Evolutionary conservation across 768 basidiomycete genomes (phyloP).

Genomic region (Trametopsis cervina): DNA sequence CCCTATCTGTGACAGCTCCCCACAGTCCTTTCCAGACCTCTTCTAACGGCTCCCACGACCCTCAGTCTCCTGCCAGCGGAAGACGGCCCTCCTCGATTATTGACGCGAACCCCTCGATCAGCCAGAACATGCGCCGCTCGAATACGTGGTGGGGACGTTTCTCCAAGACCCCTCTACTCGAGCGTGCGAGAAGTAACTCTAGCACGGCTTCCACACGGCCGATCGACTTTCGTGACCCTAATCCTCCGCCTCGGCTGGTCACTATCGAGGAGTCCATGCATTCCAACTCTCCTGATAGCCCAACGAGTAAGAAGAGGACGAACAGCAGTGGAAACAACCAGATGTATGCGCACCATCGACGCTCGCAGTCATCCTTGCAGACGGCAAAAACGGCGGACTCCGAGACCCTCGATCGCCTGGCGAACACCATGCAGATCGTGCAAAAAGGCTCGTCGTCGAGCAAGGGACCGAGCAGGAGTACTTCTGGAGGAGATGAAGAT

Average conservation of each 20-base stretch:
- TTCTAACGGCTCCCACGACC: constrained; percentile 23
- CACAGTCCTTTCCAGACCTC: constrained; percentile 3
- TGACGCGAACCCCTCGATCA: constrained; percentile 32
- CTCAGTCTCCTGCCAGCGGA: constrained; percentile 10
- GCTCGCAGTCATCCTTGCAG: constrained; percentile 40
- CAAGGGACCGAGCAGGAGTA: constrained; percentile 10
- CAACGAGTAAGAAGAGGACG: constrained; percentile 2
- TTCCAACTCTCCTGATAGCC: constrained; percentile 19
- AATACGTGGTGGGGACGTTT: constrained; percentile 80
- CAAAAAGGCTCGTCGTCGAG: constrained; percentile 33
- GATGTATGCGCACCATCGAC: constrained; percentile 26
- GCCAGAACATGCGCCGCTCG: constrained; percentile 46
- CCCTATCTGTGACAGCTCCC: not conserved
- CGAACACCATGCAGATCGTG: constrained; percentile 61
- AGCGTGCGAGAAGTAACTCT: constrained; percentile 41
- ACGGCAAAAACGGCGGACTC: constrained; percentile 61
- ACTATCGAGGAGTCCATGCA: constrained; percentile 49
- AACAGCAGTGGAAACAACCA: constrained; percentile 13
- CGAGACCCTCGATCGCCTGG: constrained; percentile 59
- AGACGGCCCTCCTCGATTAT: constrained; percentile 36
- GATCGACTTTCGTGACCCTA: constrained; percentile 71
- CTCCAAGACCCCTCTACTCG: constrained; percentile 56
- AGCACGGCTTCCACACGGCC: constrained; percentile 12
- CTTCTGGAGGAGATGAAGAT: constrained; percentile 10
- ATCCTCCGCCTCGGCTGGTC: constrained; percentile 61